phyloP scores from a whole-genome alignment of 108 stramenopile genomes.

The Discostella stelligeroides region DNA sequence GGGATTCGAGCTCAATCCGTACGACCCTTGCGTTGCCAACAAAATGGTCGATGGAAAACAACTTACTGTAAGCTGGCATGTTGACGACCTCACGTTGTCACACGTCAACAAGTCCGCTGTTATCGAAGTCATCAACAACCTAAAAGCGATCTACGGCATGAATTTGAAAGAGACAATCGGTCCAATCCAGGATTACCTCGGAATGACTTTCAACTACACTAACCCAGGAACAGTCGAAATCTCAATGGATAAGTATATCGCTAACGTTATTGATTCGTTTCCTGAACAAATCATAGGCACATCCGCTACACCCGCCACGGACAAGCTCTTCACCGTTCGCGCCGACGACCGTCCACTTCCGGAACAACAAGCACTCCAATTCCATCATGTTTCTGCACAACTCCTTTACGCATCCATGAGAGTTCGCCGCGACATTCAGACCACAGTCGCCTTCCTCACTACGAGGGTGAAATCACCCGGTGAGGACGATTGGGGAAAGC shows the following conservation, averaged over 20 bases:
- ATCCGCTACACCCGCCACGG: constrained; percentile 5
- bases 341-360: background rate
- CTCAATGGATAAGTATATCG: constrained; percentile 2
- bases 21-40: constrained; percentile 36
- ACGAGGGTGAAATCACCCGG: constrained; percentile 22
- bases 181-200: constrained; percentile 7
- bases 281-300: background rate
- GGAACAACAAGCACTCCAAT: background rate
- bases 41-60: constrained; percentile 23
- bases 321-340: background rate
- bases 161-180: constrained; percentile 2
- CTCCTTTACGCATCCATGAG: constrained; percentile 5
- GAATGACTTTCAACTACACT: constrained; percentile 12
- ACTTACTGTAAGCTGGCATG: constrained; percentile 32
- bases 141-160: background rate
- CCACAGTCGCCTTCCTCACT: constrained; percentile 30
- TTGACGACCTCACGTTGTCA: constrained; percentile 21
- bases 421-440: constrained; percentile 19
- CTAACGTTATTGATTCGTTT: background rate
- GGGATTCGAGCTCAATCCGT: constrained; percentile 34
- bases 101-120: background rate
- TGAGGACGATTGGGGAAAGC: constrained; percentile 36
- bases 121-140: background rate
- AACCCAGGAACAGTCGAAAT: background rate
- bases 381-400: constrained; percentile 12